Percentiles rank a stretch among this genome's conserved stretches.
phyloP scores from a whole-genome alignment of 1,284 basidiomycete species.

The Cutaneotrichosporon spelunceum region DNA sequence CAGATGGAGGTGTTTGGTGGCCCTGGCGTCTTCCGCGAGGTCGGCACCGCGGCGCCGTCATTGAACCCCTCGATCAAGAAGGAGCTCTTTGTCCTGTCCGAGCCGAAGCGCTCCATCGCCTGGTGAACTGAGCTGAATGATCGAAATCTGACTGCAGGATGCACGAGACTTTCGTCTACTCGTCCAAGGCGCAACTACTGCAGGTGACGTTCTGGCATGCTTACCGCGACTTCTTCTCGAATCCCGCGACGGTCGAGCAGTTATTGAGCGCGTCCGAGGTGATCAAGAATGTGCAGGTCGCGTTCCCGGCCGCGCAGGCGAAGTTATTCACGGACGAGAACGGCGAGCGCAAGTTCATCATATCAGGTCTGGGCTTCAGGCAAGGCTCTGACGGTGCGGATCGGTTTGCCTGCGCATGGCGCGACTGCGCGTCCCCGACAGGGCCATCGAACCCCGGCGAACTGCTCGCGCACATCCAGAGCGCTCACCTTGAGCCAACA shows the following conservation, averaged over 20 bases:
- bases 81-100: slow-evolving; percentile 39
- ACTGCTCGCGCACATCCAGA: slow-evolving; percentile 35
- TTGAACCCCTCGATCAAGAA: slow-evolving; percentile 28
- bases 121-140: slow-evolving; percentile 39
- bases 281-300: slow-evolving; percentile 49
- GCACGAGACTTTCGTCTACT: slow-evolving; percentile 49
- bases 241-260: slow-evolving; percentile 35
- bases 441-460: slow-evolving; percentile 27
- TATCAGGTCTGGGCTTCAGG: slow-evolving; percentile 47
- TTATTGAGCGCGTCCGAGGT: slow-evolving; percentile 48
- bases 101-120: slow-evolving; percentile 41
- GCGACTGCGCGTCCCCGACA: slow-evolving; percentile 26
- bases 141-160: slow-evolving; percentile 37
- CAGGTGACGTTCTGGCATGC: slow-evolving; percentile 51
- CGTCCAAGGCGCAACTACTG: slow-evolving; percentile 40
- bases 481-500: slow-evolving; percentile 25
- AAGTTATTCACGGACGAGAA: slow-evolving; percentile 37
- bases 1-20: slow-evolving; percentile 33
- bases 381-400: slow-evolving; percentile 39
- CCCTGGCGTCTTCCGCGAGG: slow-evolving; percentile 28
- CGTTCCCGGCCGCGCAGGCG: slow-evolving; percentile 45
- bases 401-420: slow-evolving; percentile 41
- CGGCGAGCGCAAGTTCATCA: slow-evolving; percentile 45
- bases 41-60: slow-evolving; percentile 36
- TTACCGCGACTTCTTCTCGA: slow-evolving; percentile 48